These are phyloP conservation scores for Coemansia sp. DNA, from an alignment of 192 early-diverging fungal genomes.

Conservation along the genomic window DNA sequence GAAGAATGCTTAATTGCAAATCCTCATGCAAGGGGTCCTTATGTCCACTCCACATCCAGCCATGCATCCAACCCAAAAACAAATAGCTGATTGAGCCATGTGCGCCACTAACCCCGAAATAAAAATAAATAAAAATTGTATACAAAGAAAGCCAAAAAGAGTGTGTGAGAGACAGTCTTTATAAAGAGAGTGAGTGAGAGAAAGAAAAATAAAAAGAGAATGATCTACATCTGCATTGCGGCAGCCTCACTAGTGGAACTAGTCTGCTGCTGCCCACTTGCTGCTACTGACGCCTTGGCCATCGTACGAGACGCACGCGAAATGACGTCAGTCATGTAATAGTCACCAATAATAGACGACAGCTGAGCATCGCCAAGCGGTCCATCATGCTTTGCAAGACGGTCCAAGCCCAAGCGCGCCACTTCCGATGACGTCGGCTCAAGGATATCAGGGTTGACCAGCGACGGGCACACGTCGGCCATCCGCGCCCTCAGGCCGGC, in stretches of 20 bases:
- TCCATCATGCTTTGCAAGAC: constrained; percentile 36
- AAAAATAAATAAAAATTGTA: not conserved
- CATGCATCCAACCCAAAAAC: not conserved
- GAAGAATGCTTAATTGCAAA: not conserved
- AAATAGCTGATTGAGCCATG: not conserved
- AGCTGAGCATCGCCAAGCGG: constrained; percentile 44
- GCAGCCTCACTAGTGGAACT: not conserved
- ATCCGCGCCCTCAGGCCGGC: constrained; percentile 81
- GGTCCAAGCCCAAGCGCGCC: constrained; percentile 66
- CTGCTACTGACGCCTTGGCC: constrained; percentile 85
- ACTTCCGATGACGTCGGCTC: constrained; percentile 59
- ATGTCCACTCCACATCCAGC: not conserved
- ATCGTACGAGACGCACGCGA: constrained; percentile 91
- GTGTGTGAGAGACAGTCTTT: not conserved
- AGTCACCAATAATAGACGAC: constrained; percentile 76
- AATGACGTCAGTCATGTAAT: constrained; percentile 95
- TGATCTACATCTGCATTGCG: not conserved
- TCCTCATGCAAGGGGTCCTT: not conserved
- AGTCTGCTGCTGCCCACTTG: constrained; percentile 12
- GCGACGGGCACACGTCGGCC: constrained; percentile 81
- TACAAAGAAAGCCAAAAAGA: not conserved
- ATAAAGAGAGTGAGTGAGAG: not conserved
- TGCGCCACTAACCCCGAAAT: not conserved
- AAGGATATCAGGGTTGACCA: constrained; percentile 73
- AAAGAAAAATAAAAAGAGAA: not conserved